Evolutionary conservation across 2,329 filamentous ascomycete genomes (phyloP), one percentile per base, ranked within the genome.

Genomic region (Nigrospora oryzae): DNA sequence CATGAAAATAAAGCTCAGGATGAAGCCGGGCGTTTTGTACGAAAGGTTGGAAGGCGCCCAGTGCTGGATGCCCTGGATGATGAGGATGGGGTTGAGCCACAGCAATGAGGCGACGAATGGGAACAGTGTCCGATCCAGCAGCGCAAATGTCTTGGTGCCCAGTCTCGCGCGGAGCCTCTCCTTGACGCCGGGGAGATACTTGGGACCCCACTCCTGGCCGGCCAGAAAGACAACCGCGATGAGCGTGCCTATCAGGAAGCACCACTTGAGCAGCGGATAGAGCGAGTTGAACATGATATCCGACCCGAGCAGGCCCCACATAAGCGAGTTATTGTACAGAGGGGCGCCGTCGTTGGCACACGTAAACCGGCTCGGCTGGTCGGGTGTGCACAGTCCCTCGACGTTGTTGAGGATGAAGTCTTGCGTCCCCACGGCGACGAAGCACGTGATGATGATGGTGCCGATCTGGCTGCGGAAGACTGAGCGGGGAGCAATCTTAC

Each of bases 391-490:
- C 38, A 58, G 44, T 4, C 53, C 54, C 19, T 54, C 53, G 43
- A 58, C 61, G 38, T 59, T 62, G 44, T 61, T 61, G 4, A 56
- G 57, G 42, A 62, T 55, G 52, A 62, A 65, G 50, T 65, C 62
- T 47, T 64, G 55, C 2, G 76, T 68, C 14, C 67, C 71, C 5
- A 70, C 67, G 49, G 68, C 73, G 37, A 76, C 66, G 41, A 77
- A 63, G 2, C 70, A 75, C 40, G 71, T 73, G 28, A 62, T 39
- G 13, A 64, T 44, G 36, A 57, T 57, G 5, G 61, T 50, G 45
- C 62, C 62, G 6, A 63, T 51, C 46, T 64, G 61, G 1, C 60
- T 61, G 11, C 55, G 50, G 36, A 64, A 64, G 6, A 64, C 46
- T 3, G 62, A 57, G 8, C 59, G 53, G 1, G 58, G 59, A 1